These are phyloP conservation scores for Macadamia integrifolia DNA, from an alignment of 164 flowering plant species.

Conservation along the genomic window DNA sequence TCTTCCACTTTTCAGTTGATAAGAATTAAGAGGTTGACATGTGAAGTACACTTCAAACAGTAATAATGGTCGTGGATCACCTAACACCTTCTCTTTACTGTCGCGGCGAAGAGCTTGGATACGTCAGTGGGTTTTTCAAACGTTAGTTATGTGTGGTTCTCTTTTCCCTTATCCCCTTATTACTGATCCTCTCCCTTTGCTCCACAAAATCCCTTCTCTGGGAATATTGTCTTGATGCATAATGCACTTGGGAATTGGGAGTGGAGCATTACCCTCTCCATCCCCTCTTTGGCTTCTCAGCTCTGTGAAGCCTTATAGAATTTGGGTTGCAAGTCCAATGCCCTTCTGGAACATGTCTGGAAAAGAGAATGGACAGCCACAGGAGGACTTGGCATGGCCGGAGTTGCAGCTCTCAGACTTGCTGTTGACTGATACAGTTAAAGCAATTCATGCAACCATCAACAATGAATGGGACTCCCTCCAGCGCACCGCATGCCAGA, in stretches of 20 bases:
- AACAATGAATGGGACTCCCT: conserved; percentile 66
- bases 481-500: conserved; percentile 72
- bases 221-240: not conserved
- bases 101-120: conserved; percentile 22
- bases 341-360: conserved; percentile 29
- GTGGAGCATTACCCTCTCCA: conserved; percentile 26
- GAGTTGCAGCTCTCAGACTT: conserved; percentile 55
- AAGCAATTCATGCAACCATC: conserved; percentile 49
- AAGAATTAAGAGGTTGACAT: not conserved
- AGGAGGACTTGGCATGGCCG: conserved; percentile 30
- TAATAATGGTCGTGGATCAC: conserved; percentile 35
- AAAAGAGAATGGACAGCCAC: conserved; percentile 25
- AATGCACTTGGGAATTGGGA: not conserved
- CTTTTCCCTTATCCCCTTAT: conserved; percentile 75
- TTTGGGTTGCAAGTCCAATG: not conserved
- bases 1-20: not conserved
- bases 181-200: conserved; percentile 6
- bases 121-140: conserved; percentile 28
- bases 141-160: conserved; percentile 80
- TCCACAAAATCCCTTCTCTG: not conserved
- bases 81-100: conserved; percentile 11
- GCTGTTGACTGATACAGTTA: conserved; percentile 33
- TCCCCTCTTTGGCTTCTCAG: conserved; percentile 7
- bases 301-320: not conserved
- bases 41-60: too few relatives aligned